A percentile compares a stretch with the other conserved stretches of the same genome.
Conservation (phyloP, 257 asterid species). For the Nicotiana undulata region DNA sequence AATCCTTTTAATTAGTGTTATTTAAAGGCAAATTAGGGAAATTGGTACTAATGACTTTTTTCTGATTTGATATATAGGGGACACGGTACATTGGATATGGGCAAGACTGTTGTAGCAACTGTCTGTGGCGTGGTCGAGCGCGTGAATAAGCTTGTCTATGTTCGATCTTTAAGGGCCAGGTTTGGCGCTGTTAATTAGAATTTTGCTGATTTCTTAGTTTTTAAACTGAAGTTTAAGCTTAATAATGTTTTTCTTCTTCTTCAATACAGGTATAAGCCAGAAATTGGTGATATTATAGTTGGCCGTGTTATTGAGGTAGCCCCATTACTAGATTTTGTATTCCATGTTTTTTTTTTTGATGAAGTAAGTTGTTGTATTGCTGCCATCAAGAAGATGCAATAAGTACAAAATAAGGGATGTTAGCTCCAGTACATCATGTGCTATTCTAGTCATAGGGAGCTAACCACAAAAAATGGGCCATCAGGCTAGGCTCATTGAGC, state of each 20-base stretch:
- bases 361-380: no score
- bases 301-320: slow-evolving; percentile 91
- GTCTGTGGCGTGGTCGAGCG: slow-evolving; percentile 95
- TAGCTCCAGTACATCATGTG: no score
- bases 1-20: no score
- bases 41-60: not conserved
- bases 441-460: no score
- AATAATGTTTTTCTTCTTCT: not conserved
- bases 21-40: not conserved
- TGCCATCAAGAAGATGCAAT: no score
- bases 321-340: not conserved
- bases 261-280: slow-evolving; percentile 75
- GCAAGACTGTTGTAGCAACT: slow-evolving; percentile 64
- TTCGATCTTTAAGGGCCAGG: slow-evolving; percentile 79
- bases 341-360: no score
- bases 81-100: slow-evolving; percentile 80
- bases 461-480: no score
- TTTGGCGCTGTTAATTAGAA: slow-evolving; percentile 3
- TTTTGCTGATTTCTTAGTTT: not conserved
- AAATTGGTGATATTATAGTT: slow-evolving; percentile 81
- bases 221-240: not conserved
- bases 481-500: no score
- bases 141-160: slow-evolving; percentile 82
- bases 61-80: slow-evolving; percentile 41
- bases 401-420: no score